Evolutionary conservation across 306 rosid species (phyloP), one percentile per base, ranked within the genome.

Genomic region (Albizia julibrissin): DNA sequence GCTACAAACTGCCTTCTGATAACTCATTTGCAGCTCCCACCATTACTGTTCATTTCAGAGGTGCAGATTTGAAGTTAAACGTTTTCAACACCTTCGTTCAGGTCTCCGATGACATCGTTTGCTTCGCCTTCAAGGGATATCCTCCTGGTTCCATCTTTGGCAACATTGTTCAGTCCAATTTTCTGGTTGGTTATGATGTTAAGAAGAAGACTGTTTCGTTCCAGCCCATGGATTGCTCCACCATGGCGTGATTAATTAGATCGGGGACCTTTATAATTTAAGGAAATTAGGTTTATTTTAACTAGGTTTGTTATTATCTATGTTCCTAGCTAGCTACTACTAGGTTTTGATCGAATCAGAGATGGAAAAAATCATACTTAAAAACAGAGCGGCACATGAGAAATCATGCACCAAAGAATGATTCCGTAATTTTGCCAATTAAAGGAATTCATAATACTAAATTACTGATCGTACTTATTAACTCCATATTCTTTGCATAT

Each of bases 161-260:
- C 0, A 94, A 91, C 39, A 0, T 94, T 27, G 84, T 89, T 0
- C 97, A 94, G 47, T 50, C 33, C 40, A 86, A 86, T 58, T 77
- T 90, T 72, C 50, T 86, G 73, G 84, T 89, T 22, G 98, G 97
- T 0, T 94, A 94, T 75, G 97, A 92, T 54, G 44, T 66, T 2
- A 18, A 27, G 8, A 31, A 62, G 8, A 75, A 46, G 3, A 64
- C 15, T 0, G 81, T 91, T 33, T 87, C 94, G 2, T 92, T 94
- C 73, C 89, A 84, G 81, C 89, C 88, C 0, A 29, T 72, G 0
- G 84, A 91, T 43, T 88, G 93, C 19, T n/a, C 79, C 10, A 31
- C 40, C 8, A 5, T 5, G 7, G 40, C 0, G 7, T 77, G 3
- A 72, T 69, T 24, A 3, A 39, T 16, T 82, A 68, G 26, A 19